phyloP scores from a whole-genome alignment of 2,329 filamentous ascomycete species.

The Zarea fungicola region DNA sequence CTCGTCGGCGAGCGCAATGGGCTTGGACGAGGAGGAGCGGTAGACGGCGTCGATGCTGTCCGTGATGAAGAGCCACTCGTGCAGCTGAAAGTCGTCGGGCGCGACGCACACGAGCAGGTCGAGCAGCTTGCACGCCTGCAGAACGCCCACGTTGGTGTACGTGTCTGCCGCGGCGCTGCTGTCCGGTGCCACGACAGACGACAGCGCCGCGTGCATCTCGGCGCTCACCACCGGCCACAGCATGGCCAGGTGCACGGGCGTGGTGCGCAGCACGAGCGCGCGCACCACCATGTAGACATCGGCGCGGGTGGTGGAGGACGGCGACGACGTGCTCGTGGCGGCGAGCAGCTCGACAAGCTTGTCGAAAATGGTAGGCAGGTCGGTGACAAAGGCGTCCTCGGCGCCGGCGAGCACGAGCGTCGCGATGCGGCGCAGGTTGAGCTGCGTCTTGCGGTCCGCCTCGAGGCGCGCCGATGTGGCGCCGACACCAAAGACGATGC shows the following conservation, averaged over 20 bases:
- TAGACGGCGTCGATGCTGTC: constrained; percentile 97
- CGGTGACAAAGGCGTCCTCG: constrained; percentile 73
- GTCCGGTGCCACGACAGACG: constrained; percentile 64
- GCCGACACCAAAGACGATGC: constrained; percentile 97
- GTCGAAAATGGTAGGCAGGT: constrained; percentile 68
- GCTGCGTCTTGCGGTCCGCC: constrained; percentile 86
- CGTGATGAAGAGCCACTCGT: constrained; percentile 95
- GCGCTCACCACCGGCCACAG: constrained; percentile 88
- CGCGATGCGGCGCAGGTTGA: constrained; percentile 79
- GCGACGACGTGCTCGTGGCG: constrained; percentile 82
- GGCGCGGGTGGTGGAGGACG: constrained; percentile 80
- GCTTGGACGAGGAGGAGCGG: constrained; percentile 61
- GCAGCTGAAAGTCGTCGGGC: constrained; percentile 95
- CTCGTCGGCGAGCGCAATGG: constrained; percentile 77
- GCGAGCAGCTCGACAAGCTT: constrained; percentile 81
- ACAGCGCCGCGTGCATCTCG: constrained; percentile 76
- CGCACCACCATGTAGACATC: constrained; percentile 88
- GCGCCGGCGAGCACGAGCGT: constrained; percentile 72
- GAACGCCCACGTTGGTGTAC: constrained; percentile 69
- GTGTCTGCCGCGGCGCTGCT: constrained; percentile 60
- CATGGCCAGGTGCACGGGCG: constrained; percentile 71
- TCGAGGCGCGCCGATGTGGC: constrained; percentile 91
- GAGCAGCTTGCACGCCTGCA: constrained; percentile 91
- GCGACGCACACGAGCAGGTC: constrained; percentile 81
- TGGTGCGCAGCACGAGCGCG: constrained; percentile 73